phyloP scores from a whole-genome alignment of 768 basidiomycete species.

The Pisolithus marmoratus region DNA sequence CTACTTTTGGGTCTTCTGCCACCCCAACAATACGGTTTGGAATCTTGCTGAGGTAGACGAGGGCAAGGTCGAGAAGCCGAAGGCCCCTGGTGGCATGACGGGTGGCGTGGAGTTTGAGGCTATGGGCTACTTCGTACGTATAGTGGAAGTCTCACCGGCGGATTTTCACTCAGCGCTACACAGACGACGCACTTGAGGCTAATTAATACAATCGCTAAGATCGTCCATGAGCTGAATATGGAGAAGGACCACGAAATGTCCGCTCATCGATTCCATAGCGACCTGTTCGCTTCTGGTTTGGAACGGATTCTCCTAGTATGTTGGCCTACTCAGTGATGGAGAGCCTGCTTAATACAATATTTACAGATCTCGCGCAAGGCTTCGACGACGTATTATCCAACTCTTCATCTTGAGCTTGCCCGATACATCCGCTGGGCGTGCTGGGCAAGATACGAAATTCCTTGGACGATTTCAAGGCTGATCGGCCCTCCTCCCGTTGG shows the following conservation, averaged over 20 bases:
- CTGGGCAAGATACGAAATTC: slow-evolving; percentile 68
- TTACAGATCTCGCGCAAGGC: slow-evolving; percentile 89
- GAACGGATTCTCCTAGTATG: slow-evolving; percentile 86
- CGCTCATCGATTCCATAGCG: slow-evolving; percentile 76
- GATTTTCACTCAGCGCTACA: slow-evolving; percentile 3
- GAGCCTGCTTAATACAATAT: background rate
- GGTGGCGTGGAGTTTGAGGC: slow-evolving; percentile 98
- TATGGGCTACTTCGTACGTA: slow-evolving; percentile 85
- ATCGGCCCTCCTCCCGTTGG: slow-evolving; percentile 71
- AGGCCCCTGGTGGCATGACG: slow-evolving; percentile 96
- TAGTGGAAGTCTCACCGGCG: background rate
- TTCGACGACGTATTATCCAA: slow-evolving; percentile 90
- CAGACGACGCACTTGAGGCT: slow-evolving; percentile 88
- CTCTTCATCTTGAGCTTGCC: slow-evolving; percentile 88
- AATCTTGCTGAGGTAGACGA: slow-evolving; percentile 78
- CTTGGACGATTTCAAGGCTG: slow-evolving; percentile 74
- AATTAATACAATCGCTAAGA: slow-evolving; percentile 71
- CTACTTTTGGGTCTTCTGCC: slow-evolving; percentile 97
- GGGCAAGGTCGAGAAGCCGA: slow-evolving; percentile 77
- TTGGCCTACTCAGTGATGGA: background rate
- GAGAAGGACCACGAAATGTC: slow-evolving; percentile 67
- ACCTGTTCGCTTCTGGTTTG: slow-evolving; percentile 87
- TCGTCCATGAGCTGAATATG: slow-evolving; percentile 58
- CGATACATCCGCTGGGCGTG: slow-evolving; percentile 72
- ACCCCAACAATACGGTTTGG: slow-evolving; percentile 92